Conservation (phyloP, 108 stramenopile genomes). For the Nitzschia putrida region DNA sequence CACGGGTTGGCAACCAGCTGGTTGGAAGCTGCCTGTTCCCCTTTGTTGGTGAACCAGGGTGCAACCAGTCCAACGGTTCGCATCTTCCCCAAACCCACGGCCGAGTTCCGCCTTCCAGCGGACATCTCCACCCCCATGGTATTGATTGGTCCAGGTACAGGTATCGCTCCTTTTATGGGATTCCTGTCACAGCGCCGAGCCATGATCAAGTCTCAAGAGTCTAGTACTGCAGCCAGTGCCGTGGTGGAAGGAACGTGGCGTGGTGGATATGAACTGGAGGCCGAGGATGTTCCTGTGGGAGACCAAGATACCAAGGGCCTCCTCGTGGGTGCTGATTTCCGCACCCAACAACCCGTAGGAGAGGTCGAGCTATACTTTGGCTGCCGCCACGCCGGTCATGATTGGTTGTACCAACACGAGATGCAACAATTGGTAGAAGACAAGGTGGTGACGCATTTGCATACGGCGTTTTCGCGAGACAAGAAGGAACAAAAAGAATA, state of each 20-base stretch:
- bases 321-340: constrained; percentile 63
- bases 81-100: constrained; percentile 86
- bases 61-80: constrained; percentile 35
- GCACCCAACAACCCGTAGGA: constrained; percentile 40
- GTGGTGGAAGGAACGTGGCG: constrained; percentile 78
- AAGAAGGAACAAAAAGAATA: constrained; percentile 52
- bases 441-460: constrained; percentile 73
- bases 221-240: constrained; percentile 47
- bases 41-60: constrained; percentile 39
- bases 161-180: constrained; percentile 96
- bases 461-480: constrained; percentile 92
- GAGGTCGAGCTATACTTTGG: constrained; percentile 93
- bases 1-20: constrained; percentile 79
- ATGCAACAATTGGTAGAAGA: constrained; percentile 58
- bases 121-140: constrained; percentile 76
- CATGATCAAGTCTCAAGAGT: constrained; percentile 41
- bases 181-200: constrained; percentile 83
- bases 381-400: constrained; percentile 86
- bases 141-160: constrained; percentile 98
- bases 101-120: constrained; percentile 83
- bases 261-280: constrained; percentile 81
- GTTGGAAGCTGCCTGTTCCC: constrained; percentile 68
- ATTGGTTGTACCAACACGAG: constrained; percentile 91
- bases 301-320: constrained; percentile 53
- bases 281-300: constrained; percentile 60